These are phyloP conservation scores for Monosiga brevicollis DNA, from an alignment of 78 protist genomes.

Conservation along the genomic window DNA sequence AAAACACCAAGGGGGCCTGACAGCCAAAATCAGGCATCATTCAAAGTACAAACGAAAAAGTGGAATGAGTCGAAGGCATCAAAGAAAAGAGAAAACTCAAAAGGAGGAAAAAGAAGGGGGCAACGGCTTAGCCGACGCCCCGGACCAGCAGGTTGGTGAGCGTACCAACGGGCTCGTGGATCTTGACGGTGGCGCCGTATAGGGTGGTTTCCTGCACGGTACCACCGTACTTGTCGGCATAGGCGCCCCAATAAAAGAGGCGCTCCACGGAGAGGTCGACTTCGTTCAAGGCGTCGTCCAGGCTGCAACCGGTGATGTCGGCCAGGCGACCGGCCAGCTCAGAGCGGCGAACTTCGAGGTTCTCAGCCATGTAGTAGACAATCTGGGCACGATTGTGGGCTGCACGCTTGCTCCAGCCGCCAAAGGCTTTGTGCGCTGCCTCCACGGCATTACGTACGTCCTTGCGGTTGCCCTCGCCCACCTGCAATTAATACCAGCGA, in stretches of 20 bases:
- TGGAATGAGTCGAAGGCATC: too few relatives aligned
- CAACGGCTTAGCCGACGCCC: too few relatives aligned
- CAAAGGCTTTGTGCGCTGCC: slow-evolving; percentile 12
- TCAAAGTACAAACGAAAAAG: too few relatives aligned
- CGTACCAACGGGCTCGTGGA: slow-evolving; percentile 28
- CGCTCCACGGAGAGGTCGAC: slow-evolving; percentile 4
- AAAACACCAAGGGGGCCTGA: neutral
- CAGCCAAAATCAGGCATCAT: too few relatives aligned
- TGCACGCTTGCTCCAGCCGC: slow-evolving; percentile 12
- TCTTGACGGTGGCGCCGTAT: slow-evolving; percentile 2
- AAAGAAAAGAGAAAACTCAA: too few relatives aligned
- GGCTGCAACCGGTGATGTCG: neutral
- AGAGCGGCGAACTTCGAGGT: slow-evolving; percentile 1
- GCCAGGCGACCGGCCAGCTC: slow-evolving; percentile 14
- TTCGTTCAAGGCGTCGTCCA: slow-evolving; percentile 7
- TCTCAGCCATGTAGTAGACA: slow-evolving; percentile 19
- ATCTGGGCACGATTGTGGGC: slow-evolving; percentile 20
- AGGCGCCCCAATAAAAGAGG: slow-evolving; percentile 14
- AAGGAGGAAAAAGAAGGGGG: too few relatives aligned
- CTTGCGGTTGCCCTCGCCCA: slow-evolving; percentile 22
- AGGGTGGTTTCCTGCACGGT: slow-evolving; percentile 20
- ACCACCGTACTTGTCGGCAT: slow-evolving; percentile 31
- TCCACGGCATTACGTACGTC: slow-evolving; percentile 27
- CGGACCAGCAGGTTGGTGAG: too few relatives aligned
- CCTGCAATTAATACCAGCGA: too few relatives aligned